phyloP scores from a whole-genome alignment of 75 land plant species.

The Picea sitchensis region DNA sequence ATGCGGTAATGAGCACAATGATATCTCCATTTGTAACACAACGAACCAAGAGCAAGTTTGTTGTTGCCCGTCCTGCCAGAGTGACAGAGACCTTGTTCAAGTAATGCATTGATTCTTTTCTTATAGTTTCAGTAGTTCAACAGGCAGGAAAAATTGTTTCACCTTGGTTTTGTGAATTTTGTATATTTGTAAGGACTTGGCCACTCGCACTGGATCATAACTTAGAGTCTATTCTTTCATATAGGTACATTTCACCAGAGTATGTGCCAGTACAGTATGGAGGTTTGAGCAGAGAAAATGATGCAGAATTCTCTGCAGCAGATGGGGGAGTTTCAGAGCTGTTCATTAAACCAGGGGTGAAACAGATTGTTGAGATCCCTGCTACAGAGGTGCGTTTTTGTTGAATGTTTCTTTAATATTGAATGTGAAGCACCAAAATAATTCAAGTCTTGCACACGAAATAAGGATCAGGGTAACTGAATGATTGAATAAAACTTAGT shows the following conservation, averaged over 20 bases:
- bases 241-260: conserved; percentile 58
- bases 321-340: conserved; percentile 39
- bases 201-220: not conserved
- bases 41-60: conserved; percentile 67
- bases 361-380: conserved; percentile 39
- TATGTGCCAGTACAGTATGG: conserved; percentile 63
- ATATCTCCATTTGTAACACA: conserved; percentile 59
- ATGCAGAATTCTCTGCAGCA: conserved; percentile 34
- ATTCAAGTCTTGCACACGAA: too few species aligned
- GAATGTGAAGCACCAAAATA: too few species aligned
- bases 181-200: not conserved
- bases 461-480: too few species aligned
- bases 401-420: too few species aligned
- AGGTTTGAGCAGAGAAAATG: conserved; percentile 52
- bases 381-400: conserved; percentile 23
- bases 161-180: not conserved
- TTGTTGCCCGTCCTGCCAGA: conserved; percentile 62
- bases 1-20: conserved; percentile 48
- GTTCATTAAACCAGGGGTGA: conserved; percentile 34
- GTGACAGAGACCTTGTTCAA: conserved; percentile 66
- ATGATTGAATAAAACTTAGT: too few species aligned
- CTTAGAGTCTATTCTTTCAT: not conserved
- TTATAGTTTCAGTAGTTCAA: not conserved
- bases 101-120: conserved; percentile 21
- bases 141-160: not conserved